Evolutionary conservation across 148 eudicot species (phyloP).

Genomic region (Limonium bicolor): DNA sequence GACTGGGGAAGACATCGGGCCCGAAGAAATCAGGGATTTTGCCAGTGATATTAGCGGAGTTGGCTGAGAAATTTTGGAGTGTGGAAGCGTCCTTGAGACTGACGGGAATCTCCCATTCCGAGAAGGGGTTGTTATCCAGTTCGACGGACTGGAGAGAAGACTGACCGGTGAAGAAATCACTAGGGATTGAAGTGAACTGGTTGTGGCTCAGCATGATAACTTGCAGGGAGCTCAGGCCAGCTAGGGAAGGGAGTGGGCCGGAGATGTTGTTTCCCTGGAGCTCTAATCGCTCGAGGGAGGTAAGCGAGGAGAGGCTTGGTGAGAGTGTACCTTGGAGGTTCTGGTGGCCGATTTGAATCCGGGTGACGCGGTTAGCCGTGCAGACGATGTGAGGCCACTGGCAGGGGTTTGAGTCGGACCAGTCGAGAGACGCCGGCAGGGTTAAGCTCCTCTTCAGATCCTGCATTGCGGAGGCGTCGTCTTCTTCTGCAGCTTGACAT

Average conservation of each 20-base stretch:
- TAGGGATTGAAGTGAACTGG: conserved; percentile 43
- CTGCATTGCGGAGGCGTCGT: conserved; percentile 54
- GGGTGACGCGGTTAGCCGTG: conserved; percentile 48
- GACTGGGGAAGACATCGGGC: conserved; percentile 55
- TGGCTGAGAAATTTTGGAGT: conserved; percentile 75
- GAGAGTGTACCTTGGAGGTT: conserved; percentile 77
- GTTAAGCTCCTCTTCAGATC: conserved; percentile 42
- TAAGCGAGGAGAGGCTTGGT: conserved; percentile 24
- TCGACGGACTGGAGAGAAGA: conserved; percentile 62
- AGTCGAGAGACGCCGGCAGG: conserved; percentile 32
- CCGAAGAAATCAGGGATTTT: conserved; percentile 59
- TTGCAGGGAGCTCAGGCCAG: conserved; percentile 45
- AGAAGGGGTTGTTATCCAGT: conserved; percentile 63
- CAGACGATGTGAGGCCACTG: conserved; percentile 61
- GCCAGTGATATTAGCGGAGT: conserved; percentile 53
- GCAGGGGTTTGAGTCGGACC: conserved; percentile 85
- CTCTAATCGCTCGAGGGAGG: conserved; percentile 59
- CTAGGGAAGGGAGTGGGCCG: conserved; percentile 56
- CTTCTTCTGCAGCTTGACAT: no score
- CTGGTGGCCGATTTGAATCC: conserved; percentile 83
- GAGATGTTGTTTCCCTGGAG: conserved; percentile 73
- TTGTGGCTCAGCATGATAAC: conserved; percentile 66
- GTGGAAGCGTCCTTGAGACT: conserved; percentile 39
- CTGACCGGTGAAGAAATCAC: conserved; percentile 56
- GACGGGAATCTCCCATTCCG: conserved; percentile 56